Base-by-base conservation (phyloP, 2,329 filamentous ascomycete genomes). In the Chaetomiaceae sp. region DNA sequence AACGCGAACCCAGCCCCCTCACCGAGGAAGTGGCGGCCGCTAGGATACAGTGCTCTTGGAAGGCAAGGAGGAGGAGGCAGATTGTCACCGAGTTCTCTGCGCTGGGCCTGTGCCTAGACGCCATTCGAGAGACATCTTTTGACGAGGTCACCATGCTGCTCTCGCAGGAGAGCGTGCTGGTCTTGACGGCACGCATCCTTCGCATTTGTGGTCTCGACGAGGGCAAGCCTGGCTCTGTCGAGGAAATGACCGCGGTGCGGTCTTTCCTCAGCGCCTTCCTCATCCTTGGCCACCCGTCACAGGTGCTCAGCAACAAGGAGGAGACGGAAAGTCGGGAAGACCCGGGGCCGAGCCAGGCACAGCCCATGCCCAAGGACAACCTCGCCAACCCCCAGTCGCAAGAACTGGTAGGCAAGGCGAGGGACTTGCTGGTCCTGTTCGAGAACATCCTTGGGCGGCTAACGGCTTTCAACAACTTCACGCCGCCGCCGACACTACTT, bases 241-340 rank as follows among this genome's bases (percentile, higher is more conserved):
- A 80, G 40, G 82, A 88, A 59, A 86, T 87, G 75, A 83, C 85
- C 32, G 80, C 82, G 14, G 81, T 88, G 36, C 78, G 87, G 61
- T 90, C 85, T 1, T 92, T 92, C 62, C 71, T 94, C 51, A 90
- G 87, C 64, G 86, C 89, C 5, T 92, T 87, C 65, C 75, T 94
- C 49, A 90, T 92, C 56, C 73, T 90, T 23, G 87, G 86, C 1
- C 89, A 92, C 66, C 88, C 89, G 1, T 82, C 84, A 1, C 84
- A 89, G 61, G 87, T 92, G 1, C 78, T 94, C 30, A 88, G 81
- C 68, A 87, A 84, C 66, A 88, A 89, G 64, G 84, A 85, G 47
- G 77, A 71, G 44, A 75, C 71, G 44, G 73, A 74, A 58, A 70
- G 82, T 54, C 79, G 81, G 66, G 81, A 84, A 65, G 79, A 84